A percentile compares a stretch with the other conserved stretches of the same genome.
These are phyloP conservation scores for Hyaloscypha variabilis DNA, from an alignment of 495 filamentous ascomycete genomes.

Conservation along the genomic window DNA sequence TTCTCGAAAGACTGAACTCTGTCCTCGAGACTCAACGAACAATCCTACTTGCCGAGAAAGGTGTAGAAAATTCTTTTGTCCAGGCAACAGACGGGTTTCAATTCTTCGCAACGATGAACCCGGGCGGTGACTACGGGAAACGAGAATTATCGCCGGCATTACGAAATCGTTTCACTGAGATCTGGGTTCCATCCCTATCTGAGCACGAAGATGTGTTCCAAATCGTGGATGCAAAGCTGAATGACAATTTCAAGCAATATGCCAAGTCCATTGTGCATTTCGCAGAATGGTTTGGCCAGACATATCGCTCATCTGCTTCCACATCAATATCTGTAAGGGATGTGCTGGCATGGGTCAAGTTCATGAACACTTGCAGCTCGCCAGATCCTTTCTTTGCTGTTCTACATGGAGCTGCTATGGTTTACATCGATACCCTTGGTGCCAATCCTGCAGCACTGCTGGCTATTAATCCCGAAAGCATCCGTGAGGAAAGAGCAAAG, in stretches of 20 bases:
- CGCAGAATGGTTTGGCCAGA: conserved; percentile 86
- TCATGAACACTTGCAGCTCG: conserved; percentile 68
- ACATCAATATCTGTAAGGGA: conserved; percentile 86
- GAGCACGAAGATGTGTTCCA: conserved; percentile 84
- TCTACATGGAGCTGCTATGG: conserved; percentile 88
- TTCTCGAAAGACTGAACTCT: conserved; percentile 94
- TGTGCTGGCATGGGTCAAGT: conserved; percentile 89
- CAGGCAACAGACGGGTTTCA: conserved; percentile 83
- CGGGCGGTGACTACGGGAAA: conserved; percentile 97
- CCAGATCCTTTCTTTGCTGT: conserved; percentile 60
- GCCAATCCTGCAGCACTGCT: conserved; percentile 89
- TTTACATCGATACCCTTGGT: conserved; percentile 92
- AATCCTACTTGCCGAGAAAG: conserved; percentile 92
- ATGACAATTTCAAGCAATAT: conserved; percentile 45
- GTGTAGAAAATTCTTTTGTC: conserved; percentile 76
- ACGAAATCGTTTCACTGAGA: conserved; percentile 96
- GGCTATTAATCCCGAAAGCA: conserved; percentile 60
- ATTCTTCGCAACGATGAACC: conserved; percentile 98
- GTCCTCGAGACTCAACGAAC: conserved; percentile 90
- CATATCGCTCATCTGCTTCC: conserved; percentile 70
- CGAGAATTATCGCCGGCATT: conserved; percentile 94
- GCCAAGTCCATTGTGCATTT: conserved; percentile 77
- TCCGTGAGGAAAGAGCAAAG: conserved; percentile 60
- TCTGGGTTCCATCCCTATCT: conserved; percentile 89
- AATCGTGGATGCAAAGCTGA: conserved; percentile 78